phyloP scores from a whole-genome alignment of 352 stramenopile species.

The Phytophthora megakarya region DNA sequence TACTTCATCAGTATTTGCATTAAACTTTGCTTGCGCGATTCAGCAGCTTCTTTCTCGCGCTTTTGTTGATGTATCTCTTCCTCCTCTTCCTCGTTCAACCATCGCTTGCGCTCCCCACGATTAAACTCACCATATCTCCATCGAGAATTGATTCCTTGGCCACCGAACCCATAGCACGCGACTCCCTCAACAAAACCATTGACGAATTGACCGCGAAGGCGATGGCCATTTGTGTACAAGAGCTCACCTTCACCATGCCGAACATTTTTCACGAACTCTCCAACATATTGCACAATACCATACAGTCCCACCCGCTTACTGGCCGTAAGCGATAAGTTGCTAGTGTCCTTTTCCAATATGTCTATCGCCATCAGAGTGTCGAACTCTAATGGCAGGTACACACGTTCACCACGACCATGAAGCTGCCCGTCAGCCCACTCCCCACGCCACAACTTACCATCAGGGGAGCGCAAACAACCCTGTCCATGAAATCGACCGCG shows the following conservation, averaged over 20 bases:
- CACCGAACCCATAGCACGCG: slow-evolving; percentile 46
- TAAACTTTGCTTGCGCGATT: slow-evolving; percentile 8
- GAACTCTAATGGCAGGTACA: slow-evolving; percentile 59
- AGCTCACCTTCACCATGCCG: slow-evolving; percentile 55
- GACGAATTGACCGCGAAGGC: slow-evolving; percentile 47
- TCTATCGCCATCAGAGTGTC: slow-evolving; percentile 43
- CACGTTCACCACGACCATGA: slow-evolving; percentile 47
- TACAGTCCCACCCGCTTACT: slow-evolving; percentile 48
- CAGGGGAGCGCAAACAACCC: slow-evolving; percentile 54
- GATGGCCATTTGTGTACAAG: slow-evolving; percentile 65
- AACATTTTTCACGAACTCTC: slow-evolving; percentile 48
- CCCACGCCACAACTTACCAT: slow-evolving; percentile 61
- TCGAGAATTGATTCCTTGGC: slow-evolving; percentile 24
- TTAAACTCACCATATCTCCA: slow-evolving; percentile 47
- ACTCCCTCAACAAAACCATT: slow-evolving; percentile 55
- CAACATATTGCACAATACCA: slow-evolving; percentile 58
- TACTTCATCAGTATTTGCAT: slow-evolving; percentile 26
- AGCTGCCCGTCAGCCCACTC: slow-evolving; percentile 58
- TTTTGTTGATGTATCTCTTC: slow-evolving; percentile 16
- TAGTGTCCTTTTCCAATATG: slow-evolving; percentile 26
- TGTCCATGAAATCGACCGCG: slow-evolving; percentile 68
- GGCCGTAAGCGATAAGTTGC: slow-evolving; percentile 5
- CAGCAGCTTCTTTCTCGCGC: slow-evolving; percentile 11
- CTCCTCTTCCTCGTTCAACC: slow-evolving; percentile 58
- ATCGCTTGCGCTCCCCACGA: slow-evolving; percentile 47